These are phyloP conservation scores for Yamadazyma takamatsuzukensis DNA, from an alignment of 805 yeast species.

Conservation along the genomic window DNA sequence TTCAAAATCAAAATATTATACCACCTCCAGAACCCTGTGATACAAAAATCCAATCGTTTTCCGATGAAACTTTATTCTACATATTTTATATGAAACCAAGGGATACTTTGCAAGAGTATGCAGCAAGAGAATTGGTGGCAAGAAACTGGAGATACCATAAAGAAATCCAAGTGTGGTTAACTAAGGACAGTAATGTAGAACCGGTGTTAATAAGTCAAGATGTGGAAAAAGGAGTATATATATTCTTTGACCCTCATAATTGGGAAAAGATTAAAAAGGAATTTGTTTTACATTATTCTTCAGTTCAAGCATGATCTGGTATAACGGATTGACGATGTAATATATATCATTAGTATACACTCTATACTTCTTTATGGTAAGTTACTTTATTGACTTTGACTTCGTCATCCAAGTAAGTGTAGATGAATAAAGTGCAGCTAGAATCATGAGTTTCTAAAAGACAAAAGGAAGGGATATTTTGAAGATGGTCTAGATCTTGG, in stretches of 20 bases:
- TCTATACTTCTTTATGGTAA: constrained; percentile 26
- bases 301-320: constrained; percentile 23
- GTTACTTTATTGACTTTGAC: constrained; percentile 85
- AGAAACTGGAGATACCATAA: constrained; percentile 98
- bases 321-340: background rate
- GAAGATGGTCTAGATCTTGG: constrained; percentile 9
- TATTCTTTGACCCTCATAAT: constrained; percentile 90
- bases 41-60: constrained; percentile 54
- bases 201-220: constrained; percentile 77
- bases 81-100: constrained; percentile 92
- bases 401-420: constrained; percentile 74
- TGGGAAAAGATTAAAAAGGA: constrained; percentile 91
- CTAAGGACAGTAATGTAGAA: constrained; percentile 87
- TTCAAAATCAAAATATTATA: constrained; percentile 27
- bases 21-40: constrained; percentile 45
- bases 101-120: constrained; percentile 89
- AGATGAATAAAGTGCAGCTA: constrained; percentile 77
- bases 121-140: constrained; percentile 84
- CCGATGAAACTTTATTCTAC: constrained; percentile 90
- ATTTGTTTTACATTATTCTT: constrained; percentile 50
- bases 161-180: constrained; percentile 92
- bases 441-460: constrained; percentile 80
- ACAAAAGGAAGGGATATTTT: constrained; percentile 85
- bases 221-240: constrained; percentile 89
- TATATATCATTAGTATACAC: background rate